Evolutionary conservation across 2,329 filamentous ascomycete genomes (phyloP).

Genomic region (Penicillium capsulatum): DNA sequence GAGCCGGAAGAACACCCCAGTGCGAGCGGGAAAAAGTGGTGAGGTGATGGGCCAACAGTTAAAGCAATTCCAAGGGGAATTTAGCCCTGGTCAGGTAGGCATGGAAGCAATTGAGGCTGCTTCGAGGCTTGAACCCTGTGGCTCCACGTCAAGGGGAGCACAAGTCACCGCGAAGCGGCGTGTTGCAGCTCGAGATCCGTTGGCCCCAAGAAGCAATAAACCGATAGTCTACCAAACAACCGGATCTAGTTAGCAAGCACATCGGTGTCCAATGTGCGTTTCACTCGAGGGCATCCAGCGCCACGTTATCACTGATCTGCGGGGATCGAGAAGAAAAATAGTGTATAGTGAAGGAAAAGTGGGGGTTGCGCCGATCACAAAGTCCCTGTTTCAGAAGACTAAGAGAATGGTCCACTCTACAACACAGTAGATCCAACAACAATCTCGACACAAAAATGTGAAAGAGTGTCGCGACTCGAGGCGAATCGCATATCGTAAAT

Average conservation of each 20-base stretch:
- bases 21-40: conserved; percentile 13
- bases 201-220: conserved; percentile 35
- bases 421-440: too few relatives aligned
- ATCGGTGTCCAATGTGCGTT: conserved; percentile 34
- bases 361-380: too few relatives aligned
- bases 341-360: too few relatives aligned
- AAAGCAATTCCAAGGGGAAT: conserved; percentile 6
- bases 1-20: conserved; percentile 9
- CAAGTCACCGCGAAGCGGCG: conserved; percentile 14
- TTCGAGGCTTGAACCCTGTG: too few relatives aligned
- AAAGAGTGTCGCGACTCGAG: conserved; percentile 19
- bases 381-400: too few relatives aligned
- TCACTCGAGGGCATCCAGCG: too few relatives aligned
- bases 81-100: too few relatives aligned
- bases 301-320: too few relatives aligned
- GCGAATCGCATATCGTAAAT: conserved; percentile 22
- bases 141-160: conserved; percentile 12
- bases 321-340: conserved; percentile 9
- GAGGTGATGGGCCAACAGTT: too few relatives aligned
- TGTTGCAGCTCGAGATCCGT: conserved; percentile 26
- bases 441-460: too few relatives aligned
- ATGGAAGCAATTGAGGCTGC: too few relatives aligned
- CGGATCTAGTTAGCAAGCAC: conserved; percentile 33
- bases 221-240: conserved; percentile 36
- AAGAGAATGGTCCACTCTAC: too few relatives aligned